Conservation (phyloP, 140 eudicot genomes). For the Artemisia princeps region DNA sequence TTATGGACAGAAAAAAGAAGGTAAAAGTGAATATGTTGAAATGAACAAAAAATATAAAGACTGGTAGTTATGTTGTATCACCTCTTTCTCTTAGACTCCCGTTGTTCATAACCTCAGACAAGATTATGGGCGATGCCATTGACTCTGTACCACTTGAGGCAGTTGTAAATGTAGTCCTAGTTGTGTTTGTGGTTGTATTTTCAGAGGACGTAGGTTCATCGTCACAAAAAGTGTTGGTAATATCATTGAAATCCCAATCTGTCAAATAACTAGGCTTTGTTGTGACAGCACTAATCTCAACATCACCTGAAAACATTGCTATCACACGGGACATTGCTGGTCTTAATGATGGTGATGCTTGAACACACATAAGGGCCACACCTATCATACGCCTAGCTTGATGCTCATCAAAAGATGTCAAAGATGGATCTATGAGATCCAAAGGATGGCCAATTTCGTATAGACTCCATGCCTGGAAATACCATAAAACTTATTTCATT, state of each 20-base stretch:
- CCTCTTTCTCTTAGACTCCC: constrained; percentile 30
- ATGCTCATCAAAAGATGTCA: constrained; percentile 23
- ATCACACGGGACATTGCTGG: constrained; percentile 53
- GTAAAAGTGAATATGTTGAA: not conserved
- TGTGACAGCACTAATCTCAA: constrained; percentile 30
- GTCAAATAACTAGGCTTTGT: constrained; percentile 47
- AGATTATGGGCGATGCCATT: constrained; percentile 21
- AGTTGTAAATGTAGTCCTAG: constrained; percentile 19
- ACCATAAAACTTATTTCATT: constrained; percentile 2
- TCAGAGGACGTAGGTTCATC: constrained; percentile 20
- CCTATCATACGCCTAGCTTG: constrained; percentile 44
- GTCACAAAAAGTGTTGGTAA: constrained; percentile 28
- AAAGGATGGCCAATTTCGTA: constrained; percentile 28
- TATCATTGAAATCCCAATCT: constrained; percentile 47
- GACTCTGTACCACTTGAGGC: constrained; percentile 29
- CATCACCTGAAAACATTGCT: constrained; percentile 44
- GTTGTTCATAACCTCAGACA: constrained; percentile 15
- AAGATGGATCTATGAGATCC: constrained; percentile 36
- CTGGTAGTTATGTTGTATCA: constrained; percentile 13
- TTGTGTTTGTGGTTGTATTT: constrained; percentile 11
- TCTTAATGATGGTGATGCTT: constrained; percentile 43
- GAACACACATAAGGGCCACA: constrained; percentile 47
- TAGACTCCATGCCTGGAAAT: constrained; percentile 41
- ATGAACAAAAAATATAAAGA: not conserved
- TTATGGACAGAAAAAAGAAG: not conserved